Evolutionary conservation across 345 rosid genomes (phyloP), one percentile per base, ranked within the genome.

Genomic region (Populus alba): DNA sequence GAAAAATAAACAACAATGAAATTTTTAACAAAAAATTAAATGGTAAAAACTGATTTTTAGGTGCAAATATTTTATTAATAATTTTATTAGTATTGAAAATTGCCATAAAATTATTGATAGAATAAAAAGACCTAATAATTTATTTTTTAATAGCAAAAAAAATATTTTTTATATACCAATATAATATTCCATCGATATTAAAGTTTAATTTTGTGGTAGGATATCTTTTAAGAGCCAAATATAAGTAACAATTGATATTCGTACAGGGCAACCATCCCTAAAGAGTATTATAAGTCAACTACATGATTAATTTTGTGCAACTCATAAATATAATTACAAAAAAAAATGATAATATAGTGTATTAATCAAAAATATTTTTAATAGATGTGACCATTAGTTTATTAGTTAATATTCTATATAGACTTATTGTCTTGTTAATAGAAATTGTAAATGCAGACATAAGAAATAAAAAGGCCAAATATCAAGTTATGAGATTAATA

Each of bases 181-280:
- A 10, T 0, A 41, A 41, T 41, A 41, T 41, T 41, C 3, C 11
- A 3, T 41, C 13, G 11, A 10, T 41, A 41, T 10, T 33, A 33
- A 33, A 33, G 35, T 33, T 33, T 33, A 33, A 0, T 41, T 10
- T 38, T 41, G 11, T 41, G 13, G 45, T 2, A 3, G 37, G 5
- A 33, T 33, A 33, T 33, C 6, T 33, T 33, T 33, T 4, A 33
- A 33, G 37, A 33, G 27, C 72, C 35, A 39, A 12, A 15, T 71
- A 29, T 7, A 49, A 71, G 31, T 31, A 35, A 71, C 83, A 71
- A 68, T 71, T 78, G 76, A 72, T 66, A 84, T 83, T 69, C 74
- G 29, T 25, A 70, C 45, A 20, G n/a, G 68, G 37, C 77, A 41
- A 77, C 49, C 41, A 23, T 59, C 22, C 72, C 75, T 67, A 69